Evolutionary conservation across 2,329 filamentous ascomycete species (phyloP).

Genomic region (Fusarium sp.): DNA sequence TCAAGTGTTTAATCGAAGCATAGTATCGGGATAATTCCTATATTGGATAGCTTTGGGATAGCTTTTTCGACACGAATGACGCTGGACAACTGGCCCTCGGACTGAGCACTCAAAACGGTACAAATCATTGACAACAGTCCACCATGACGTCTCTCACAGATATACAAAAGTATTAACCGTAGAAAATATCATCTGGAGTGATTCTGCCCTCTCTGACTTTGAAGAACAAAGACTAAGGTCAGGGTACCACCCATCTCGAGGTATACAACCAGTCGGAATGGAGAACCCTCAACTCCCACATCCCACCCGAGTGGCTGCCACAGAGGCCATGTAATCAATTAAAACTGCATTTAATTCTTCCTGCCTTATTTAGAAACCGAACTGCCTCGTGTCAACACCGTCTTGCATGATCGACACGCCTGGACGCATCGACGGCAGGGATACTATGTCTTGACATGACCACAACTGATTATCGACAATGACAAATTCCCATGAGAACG

Average conservation of each 20-base stretch:
- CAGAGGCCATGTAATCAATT: constrained; percentile 12
- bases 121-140: not conserved
- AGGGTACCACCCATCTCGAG: not conserved
- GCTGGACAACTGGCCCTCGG: not conserved
- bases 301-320: not conserved
- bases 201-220: not conserved
- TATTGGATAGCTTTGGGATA: not conserved
- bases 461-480: constrained; percentile 1
- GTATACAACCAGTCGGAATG: constrained; percentile 16
- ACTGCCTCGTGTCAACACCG: constrained; percentile 1
- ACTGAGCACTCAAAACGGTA: not conserved
- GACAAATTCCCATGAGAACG: not conserved
- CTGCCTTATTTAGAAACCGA: constrained; percentile 3
- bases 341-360: constrained; percentile 1
- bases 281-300: constrained; percentile 5
- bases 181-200: not conserved
- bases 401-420: constrained; percentile 28
- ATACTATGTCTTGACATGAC: not conserved
- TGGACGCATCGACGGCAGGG: constrained; percentile 23
- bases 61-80: not conserved
- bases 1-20: not conserved
- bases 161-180: not conserved
- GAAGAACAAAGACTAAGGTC: not conserved
- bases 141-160: not conserved
- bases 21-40: not conserved